Conservation (phyloP, 306 rosid genomes). For the Begonia masoniana region DNA sequence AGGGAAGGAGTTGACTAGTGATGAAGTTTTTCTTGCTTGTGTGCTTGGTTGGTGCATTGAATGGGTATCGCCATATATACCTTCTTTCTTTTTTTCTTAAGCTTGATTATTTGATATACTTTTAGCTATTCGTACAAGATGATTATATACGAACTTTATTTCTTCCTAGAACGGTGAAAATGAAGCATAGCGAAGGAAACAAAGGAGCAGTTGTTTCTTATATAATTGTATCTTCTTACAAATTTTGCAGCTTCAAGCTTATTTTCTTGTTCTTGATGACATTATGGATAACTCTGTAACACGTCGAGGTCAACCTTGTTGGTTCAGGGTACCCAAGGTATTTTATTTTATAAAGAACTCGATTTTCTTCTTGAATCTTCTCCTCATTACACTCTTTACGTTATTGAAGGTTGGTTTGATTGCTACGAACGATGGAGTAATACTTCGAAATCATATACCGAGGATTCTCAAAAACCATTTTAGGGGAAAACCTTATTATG, state of each 20-base stretch:
- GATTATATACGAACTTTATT: too few relatives aligned
- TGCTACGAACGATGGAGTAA: constrained; percentile 73
- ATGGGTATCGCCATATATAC: constrained; percentile 25
- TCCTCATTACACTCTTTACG: background rate
- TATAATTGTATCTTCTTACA: background rate
- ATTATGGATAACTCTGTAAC: constrained; percentile 42
- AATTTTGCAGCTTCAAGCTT: constrained; percentile 31
- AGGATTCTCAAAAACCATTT: constrained; percentile 77
- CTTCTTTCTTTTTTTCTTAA: background rate
- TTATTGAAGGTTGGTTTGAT: constrained; percentile 61
- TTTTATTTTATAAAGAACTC: background rate
- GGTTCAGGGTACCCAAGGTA: constrained; percentile 46
- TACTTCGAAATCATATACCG: constrained; percentile 63
- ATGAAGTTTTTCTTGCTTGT: constrained; percentile 26
- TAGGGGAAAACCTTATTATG: constrained; percentile 63
- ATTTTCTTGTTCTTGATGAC: constrained; percentile 38
- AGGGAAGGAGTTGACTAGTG: constrained; percentile 21
- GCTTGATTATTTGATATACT: too few relatives aligned
- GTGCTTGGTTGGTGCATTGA: constrained; percentile 52
- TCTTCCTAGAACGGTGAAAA: too few relatives aligned
- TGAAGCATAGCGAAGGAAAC: too few relatives aligned
- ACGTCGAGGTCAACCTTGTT: constrained; percentile 40
- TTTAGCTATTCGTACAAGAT: background rate
- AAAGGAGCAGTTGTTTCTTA: background rate
- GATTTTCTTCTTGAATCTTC: constrained; percentile 1